Evolutionary conservation across 1,284 basidiomycete genomes (phyloP).

Genomic region (Ceratobasidium theobromae): DNA sequence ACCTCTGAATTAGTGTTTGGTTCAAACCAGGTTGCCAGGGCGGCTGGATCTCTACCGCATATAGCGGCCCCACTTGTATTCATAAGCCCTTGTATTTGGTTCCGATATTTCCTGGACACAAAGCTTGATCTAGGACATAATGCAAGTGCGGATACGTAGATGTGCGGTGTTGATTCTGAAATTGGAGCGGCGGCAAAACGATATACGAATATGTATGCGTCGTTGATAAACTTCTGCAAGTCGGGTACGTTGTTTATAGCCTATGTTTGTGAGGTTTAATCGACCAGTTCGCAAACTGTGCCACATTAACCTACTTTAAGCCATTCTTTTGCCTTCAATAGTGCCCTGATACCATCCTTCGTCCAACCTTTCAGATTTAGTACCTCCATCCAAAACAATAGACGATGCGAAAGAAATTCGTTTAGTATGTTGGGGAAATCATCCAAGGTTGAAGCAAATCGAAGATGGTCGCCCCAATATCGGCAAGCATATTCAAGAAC

Average conservation of each 20-base stretch:
- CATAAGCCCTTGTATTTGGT: neutral
- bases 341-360: neutral
- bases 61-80: neutral
- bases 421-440: no score
- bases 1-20: neutral
- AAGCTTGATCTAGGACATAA: neutral
- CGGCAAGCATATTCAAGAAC: no score
- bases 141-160: no score
- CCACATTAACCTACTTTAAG: neutral
- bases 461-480: no score
- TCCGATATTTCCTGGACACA: neutral
- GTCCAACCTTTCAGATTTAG: neutral
- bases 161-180: no score
- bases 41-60: neutral
- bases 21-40: neutral
- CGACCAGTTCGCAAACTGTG: neutral
- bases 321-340: neutral
- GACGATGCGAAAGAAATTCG: neutral
- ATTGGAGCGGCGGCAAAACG: no score
- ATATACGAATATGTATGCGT: no score
- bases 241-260: no score
- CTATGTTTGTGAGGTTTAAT: no score
- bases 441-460: no score
- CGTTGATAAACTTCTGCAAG: no score
- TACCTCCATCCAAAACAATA: neutral